These are phyloP conservation scores for Xylaria sp. DNA, from an alignment of 2,329 filamentous ascomycete genomes.

Conservation along the genomic window DNA sequence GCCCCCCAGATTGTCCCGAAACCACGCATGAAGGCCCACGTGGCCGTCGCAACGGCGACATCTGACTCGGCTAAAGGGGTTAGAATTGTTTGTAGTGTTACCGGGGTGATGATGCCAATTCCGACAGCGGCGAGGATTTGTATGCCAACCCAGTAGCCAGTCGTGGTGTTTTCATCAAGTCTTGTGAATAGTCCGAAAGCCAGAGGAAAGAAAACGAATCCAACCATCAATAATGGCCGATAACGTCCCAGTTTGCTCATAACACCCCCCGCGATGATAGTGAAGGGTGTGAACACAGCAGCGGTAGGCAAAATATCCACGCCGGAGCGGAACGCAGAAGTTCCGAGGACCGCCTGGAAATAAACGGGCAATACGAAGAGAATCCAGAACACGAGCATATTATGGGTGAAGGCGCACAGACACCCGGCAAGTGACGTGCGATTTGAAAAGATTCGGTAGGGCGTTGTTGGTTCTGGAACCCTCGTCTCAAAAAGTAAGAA, in stretches of 20 bases:
- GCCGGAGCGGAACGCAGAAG: constrained; percentile 69
- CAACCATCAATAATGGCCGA: constrained; percentile 49
- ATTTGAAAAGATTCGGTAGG: constrained; percentile 58
- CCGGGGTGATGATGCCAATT: constrained; percentile 55
- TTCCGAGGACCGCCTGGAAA: constrained; percentile 73
- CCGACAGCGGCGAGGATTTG: constrained; percentile 55
- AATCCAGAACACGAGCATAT: constrained; percentile 51
- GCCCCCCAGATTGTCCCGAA: constrained; percentile 29
- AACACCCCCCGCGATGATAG: constrained; percentile 5
- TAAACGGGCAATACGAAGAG: constrained; percentile 58
- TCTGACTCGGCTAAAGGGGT: constrained; percentile 52
- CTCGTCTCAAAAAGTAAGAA: constrained; percentile 46
- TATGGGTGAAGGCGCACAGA: constrained; percentile 52
- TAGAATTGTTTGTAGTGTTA: constrained; percentile 55
- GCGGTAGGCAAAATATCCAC: constrained; percentile 51
- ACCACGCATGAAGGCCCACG: constrained; percentile 55
- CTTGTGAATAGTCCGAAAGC: constrained; percentile 53
- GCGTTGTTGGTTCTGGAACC: constrained; percentile 47
- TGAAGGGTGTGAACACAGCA: background rate
- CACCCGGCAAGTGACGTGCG: constrained; percentile 52
- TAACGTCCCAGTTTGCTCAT: constrained; percentile 57
- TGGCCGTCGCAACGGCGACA: constrained; percentile 51
- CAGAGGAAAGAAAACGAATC: constrained; percentile 50
- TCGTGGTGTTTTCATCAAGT: constrained; percentile 47
- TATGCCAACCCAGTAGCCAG: constrained; percentile 52